Evolutionary conservation across 129 eudicot species (phyloP).

Genomic region (Flaveria ramosissima): DNA sequence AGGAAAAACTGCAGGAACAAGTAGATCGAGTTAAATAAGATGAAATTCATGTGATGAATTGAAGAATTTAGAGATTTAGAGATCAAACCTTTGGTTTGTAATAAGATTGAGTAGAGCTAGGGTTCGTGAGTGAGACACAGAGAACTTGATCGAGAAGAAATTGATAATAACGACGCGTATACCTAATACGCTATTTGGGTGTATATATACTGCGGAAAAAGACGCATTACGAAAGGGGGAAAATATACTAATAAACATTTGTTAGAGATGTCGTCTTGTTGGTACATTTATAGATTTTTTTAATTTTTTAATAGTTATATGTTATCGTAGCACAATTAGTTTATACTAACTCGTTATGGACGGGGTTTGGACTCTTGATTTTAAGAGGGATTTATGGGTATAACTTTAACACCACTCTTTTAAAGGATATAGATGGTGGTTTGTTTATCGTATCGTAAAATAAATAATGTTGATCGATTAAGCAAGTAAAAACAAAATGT

Average conservation of each 20-base stretch:
- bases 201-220: constrained; percentile 25
- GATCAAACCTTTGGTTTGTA: constrained; percentile 7
- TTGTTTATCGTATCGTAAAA: too few species aligned
- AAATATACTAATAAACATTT: background rate
- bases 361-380: too few species aligned
- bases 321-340: too few species aligned
- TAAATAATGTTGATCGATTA: too few species aligned
- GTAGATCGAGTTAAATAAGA: constrained; percentile 23
- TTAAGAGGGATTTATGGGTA: too few species aligned
- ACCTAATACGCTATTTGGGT: constrained; percentile 15
- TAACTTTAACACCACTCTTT: too few species aligned
- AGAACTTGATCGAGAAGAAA: constrained; percentile 18
- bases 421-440: too few species aligned
- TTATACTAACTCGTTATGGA: too few species aligned
- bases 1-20: constrained; percentile 8
- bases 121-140: constrained; percentile 31
- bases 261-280: background rate
- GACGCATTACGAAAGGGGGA: background rate
- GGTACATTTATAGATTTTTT: too few species aligned
- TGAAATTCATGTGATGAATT: constrained; percentile 13
- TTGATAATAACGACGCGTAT: constrained; percentile 21
- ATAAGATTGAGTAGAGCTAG: constrained; percentile 25
- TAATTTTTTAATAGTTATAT: too few species aligned
- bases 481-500: too few species aligned
- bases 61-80: background rate